Evolutionary conservation across 768 basidiomycete species (phyloP).

Genomic region (Tulasnella sp.): DNA sequence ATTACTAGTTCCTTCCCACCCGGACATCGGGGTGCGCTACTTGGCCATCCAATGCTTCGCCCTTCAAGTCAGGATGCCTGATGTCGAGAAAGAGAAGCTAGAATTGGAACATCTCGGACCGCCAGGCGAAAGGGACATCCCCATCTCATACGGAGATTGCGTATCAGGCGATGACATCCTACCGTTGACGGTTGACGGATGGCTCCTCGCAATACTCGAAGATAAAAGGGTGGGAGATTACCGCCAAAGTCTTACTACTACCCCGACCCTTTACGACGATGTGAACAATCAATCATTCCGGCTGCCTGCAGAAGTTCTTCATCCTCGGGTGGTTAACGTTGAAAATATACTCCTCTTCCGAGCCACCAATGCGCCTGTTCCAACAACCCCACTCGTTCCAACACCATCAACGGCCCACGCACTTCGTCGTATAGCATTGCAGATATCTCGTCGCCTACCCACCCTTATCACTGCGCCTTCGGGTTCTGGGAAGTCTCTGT

Average conservation of each 20-base stretch:
- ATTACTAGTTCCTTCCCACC: constrained; percentile 37
- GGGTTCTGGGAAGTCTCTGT: constrained; percentile 76
- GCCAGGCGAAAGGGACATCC: constrained; percentile 46
- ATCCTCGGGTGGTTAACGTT: constrained; percentile 46
- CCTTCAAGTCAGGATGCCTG: constrained; percentile 62
- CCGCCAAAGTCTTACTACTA: constrained; percentile 33
- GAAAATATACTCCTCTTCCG: constrained; percentile 39
- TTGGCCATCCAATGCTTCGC: constrained; percentile 72
- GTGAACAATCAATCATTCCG: background rate
- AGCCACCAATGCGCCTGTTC: constrained; percentile 13
- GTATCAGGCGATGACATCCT: constrained; percentile 28
- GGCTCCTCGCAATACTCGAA: constrained; percentile 70
- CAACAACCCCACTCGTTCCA: constrained; percentile 31
- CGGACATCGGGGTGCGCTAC: constrained; percentile 50
- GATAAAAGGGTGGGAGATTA: constrained; percentile 42
- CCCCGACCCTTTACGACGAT: constrained; percentile 35
- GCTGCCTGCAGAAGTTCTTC: background rate
- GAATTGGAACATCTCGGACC: constrained; percentile 53
- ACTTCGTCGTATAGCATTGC: constrained; percentile 49
- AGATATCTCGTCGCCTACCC: constrained; percentile 57
- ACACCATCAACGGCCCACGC: constrained; percentile 48
- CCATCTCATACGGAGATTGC: constrained; percentile 38
- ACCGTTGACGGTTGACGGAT: constrained; percentile 46
- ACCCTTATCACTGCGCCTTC: constrained; percentile 73
- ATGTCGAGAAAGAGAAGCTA: constrained; percentile 54